phyloP scores from a whole-genome alignment of 2,329 filamentous ascomycete genomes.

The Zelopaecilomyces penicillatus region DNA sequence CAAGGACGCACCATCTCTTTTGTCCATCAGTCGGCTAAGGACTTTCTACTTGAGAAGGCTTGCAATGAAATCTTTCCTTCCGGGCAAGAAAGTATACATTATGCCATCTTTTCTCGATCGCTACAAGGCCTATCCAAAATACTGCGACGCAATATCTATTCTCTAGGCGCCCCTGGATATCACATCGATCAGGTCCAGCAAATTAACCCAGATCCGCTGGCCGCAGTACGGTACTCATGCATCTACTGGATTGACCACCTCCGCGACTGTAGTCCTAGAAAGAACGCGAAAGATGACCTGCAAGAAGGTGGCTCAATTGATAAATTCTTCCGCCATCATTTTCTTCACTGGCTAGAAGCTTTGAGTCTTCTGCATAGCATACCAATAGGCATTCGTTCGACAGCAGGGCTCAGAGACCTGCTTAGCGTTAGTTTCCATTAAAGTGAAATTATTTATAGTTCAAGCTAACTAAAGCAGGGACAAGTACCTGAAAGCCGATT shows the following conservation, averaged over 20 bases:
- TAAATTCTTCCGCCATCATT: slow-evolving; percentile 17
- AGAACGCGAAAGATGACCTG: background rate
- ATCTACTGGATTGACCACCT: slow-evolving; percentile 11
- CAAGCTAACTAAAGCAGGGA: background rate
- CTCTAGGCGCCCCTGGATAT: slow-evolving; percentile 10
- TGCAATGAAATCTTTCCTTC: slow-evolving; percentile 18
- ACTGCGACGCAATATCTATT: slow-evolving; percentile 16
- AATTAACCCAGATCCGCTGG: slow-evolving; percentile 9
- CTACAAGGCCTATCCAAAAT: background rate
- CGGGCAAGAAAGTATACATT: slow-evolving; percentile 7
- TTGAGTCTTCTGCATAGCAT: slow-evolving; percentile 3
- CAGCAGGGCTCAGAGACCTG: background rate
- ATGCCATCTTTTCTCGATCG: background rate
- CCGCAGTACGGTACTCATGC: slow-evolving; percentile 6
- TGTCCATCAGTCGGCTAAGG: slow-evolving; percentile 6
- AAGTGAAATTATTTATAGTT: too few relatives aligned
- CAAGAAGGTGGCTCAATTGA: background rate
- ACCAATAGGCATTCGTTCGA: background rate
- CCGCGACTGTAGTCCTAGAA: background rate
- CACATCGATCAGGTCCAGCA: slow-evolving; percentile 3
- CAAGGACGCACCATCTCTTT: background rate
- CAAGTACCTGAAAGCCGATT: background rate
- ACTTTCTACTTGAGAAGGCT: slow-evolving; percentile 3
- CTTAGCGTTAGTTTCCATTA: background rate
- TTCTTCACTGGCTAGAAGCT: slow-evolving; percentile 30